Evolutionary conservation across 108 stramenopile species (phyloP).

Genomic region (Nitzschia sp.): DNA sequence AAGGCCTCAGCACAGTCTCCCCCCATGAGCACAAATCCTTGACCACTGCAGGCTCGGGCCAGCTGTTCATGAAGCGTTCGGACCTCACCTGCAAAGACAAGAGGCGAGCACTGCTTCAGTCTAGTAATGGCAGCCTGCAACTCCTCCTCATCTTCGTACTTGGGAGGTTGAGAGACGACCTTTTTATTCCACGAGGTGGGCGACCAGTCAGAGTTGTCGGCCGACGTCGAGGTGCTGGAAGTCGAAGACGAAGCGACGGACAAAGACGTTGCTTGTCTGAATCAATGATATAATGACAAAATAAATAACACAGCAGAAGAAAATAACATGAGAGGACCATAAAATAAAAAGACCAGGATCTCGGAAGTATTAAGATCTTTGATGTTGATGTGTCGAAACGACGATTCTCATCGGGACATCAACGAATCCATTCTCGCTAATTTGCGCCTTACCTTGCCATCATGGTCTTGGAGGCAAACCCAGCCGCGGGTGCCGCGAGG

Average conservation of each 20-base stretch:
- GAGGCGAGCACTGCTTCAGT: slow-evolving; percentile 66
- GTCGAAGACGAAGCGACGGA: slow-evolving; percentile 18
- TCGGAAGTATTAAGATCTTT: neutral
- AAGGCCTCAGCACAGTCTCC: slow-evolving; percentile 99
- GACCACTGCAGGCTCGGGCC: slow-evolving; percentile 90
- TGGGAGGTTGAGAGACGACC: slow-evolving; percentile 77
- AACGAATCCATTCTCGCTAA: neutral
- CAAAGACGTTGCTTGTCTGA: neutral
- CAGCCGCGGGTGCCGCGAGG: slow-evolving; percentile 15
- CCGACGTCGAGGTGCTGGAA: slow-evolving; percentile 23
- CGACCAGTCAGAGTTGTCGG: slow-evolving; percentile 60
- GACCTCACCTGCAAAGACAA: slow-evolving; percentile 93
- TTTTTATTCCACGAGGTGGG: slow-evolving; percentile 77
- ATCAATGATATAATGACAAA: neutral
- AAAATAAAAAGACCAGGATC: neutral
- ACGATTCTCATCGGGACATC: neutral
- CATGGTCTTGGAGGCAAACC: slow-evolving; percentile 20
- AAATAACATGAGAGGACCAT: neutral
- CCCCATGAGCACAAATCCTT: slow-evolving; percentile 98
- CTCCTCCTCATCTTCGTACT: slow-evolving; percentile 77
- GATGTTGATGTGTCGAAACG: too few species aligned
- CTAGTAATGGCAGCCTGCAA: slow-evolving; percentile 55
- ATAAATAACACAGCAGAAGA: neutral
- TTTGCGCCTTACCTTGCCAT: slow-evolving; percentile 29
- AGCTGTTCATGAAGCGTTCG: slow-evolving; percentile 89